Percentiles rank a stretch among this genome's conserved stretches.
Conservation (phyloP, 2,329 filamentous ascomycete genomes). For the Alternaria ethzedia region DNA sequence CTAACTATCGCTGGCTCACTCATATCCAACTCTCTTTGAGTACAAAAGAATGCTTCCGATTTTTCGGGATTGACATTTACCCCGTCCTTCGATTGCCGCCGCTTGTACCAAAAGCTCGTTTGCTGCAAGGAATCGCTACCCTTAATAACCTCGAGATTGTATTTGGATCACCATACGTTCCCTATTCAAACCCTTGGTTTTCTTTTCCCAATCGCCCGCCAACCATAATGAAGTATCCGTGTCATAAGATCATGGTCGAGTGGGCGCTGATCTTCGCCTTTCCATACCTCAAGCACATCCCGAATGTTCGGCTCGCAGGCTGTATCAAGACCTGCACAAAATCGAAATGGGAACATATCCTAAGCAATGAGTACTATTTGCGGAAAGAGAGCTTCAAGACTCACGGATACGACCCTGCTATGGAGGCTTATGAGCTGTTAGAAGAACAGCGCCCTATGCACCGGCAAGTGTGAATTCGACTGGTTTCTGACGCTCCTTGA, state of each 20-base stretch:
- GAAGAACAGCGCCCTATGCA: not conserved
- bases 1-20: no score
- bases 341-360: not conserved
- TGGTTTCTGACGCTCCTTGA: not conserved
- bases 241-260: slow-evolving; percentile 4
- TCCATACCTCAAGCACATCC: slow-evolving; percentile 10
- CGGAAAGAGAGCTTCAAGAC: not conserved
- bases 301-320: slow-evolving; percentile 4
- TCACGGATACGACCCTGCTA: not conserved
- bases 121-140: no score
- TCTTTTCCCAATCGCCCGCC: no score
- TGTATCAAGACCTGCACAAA: slow-evolving; percentile 8
- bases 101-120: no score
- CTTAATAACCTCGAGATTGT: no score
- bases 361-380: not conserved
- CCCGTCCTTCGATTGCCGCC: no score
- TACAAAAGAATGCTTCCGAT: no score
- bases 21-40: no score
- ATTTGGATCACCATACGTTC: not conserved
- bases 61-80: no score
- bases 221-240: not conserved
- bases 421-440: not conserved
- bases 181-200: no score
- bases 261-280: slow-evolving; percentile 10
- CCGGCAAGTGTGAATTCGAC: not conserved